Conservation (phyloP, 2,329 filamentous ascomycete genomes). For the Aspergillus sp. region DNA sequence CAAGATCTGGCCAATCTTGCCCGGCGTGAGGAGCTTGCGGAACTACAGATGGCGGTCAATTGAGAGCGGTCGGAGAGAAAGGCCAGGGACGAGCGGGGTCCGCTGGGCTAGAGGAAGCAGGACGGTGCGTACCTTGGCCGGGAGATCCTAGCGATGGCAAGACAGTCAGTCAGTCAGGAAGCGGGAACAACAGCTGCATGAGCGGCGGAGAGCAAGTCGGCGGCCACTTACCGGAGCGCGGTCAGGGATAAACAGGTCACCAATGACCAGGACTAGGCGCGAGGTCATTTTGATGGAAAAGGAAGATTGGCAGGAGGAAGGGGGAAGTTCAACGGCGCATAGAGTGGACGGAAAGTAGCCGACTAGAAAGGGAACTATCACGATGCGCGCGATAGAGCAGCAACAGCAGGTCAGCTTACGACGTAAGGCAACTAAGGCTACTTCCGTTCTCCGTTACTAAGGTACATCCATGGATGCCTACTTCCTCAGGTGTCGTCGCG, state of each 20-base stretch:
- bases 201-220: slow-evolving; percentile 12
- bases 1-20: slow-evolving; percentile 79
- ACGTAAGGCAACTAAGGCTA: no score
- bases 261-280: slow-evolving; percentile 86
- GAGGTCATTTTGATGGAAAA: slow-evolving; percentile 62
- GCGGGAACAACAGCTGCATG: slow-evolving; percentile 1
- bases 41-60: slow-evolving; percentile 56
- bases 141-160: slow-evolving; percentile 63
- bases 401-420: no score
- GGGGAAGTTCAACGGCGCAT: slow-evolving; percentile 29
- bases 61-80: slow-evolving; percentile 7
- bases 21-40: slow-evolving; percentile 79
- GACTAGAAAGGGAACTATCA: no score
- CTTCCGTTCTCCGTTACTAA: no score
- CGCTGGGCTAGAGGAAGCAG: background rate
- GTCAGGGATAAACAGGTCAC: slow-evolving; percentile 92
- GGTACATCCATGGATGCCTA: no score
- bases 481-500: no score
- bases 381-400: no score
- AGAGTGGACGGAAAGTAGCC: slow-evolving; percentile 1
- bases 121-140: slow-evolving; percentile 67
- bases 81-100: background rate
- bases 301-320: slow-evolving; percentile 1
- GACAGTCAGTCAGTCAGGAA: slow-evolving; percentile 14
- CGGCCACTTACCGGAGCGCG: slow-evolving; percentile 66